A percentile compares a stretch with the other conserved stretches of the same genome.
These are phyloP conservation scores for Plectosphaerella plurivora DNA, from an alignment of 2,329 filamentous ascomycete genomes.

Conservation along the genomic window DNA sequence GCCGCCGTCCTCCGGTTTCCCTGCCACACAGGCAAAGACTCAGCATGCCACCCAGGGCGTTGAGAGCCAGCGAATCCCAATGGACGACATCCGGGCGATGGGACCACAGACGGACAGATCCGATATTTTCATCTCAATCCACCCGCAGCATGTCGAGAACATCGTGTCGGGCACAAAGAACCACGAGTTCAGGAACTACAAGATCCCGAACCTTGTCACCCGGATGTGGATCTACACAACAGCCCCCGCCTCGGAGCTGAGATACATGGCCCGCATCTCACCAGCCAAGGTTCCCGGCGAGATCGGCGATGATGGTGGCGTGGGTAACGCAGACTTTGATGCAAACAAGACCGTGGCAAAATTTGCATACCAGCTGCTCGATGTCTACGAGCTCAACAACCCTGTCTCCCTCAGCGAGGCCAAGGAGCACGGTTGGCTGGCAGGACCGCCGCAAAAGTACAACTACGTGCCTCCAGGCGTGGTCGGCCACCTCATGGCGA, in stretches of 20 bases:
- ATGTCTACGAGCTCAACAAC: constrained; percentile 61
- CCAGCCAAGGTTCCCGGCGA: constrained; percentile 41
- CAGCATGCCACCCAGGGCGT: constrained; percentile 27
- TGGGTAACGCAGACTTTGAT: constrained; percentile 51
- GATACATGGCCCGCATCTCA: constrained; percentile 55
- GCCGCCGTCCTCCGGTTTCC: not conserved
- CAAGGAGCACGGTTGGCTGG: constrained; percentile 50
- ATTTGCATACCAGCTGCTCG: constrained; percentile 48
- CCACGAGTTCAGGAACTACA: constrained; percentile 52
- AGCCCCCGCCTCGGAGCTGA: constrained; percentile 39
- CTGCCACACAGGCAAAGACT: constrained; percentile 16
- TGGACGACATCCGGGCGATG: constrained; percentile 42
- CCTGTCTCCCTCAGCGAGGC: constrained; percentile 48
- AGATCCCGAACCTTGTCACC: constrained; percentile 46
- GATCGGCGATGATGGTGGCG: constrained; percentile 35
- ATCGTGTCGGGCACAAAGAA: constrained; percentile 47
- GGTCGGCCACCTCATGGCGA: constrained; percentile 53
- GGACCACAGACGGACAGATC: constrained; percentile 43
- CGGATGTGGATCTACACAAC: constrained; percentile 62
- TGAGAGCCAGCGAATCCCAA: constrained; percentile 48
- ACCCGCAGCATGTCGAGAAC: constrained; percentile 38
- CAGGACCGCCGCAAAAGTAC: constrained; percentile 44
- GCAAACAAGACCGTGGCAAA: constrained; percentile 27
- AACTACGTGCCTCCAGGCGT: constrained; percentile 52
- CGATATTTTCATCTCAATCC: constrained; percentile 50